Evolutionary conservation across 805 yeast species (phyloP), one percentile per base, ranked within the genome.

Genomic region (Ogataea nitratoaversa): DNA sequence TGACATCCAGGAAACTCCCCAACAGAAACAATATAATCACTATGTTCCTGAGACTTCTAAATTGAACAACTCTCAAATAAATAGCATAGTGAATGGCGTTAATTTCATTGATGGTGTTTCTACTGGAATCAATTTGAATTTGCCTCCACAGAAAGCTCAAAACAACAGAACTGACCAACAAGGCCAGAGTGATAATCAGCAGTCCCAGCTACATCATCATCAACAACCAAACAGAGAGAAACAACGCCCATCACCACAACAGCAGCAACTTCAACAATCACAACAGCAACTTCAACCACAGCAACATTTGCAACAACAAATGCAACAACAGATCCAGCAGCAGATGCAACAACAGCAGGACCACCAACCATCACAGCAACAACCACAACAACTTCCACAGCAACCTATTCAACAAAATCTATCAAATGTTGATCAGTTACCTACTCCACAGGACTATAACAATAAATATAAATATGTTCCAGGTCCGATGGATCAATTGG

Each of bases 401-500:
- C 19, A 28, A 8, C n/a, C 37, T 17, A 11, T 27, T 19, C 18
- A 14, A 14, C 29, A 40, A 18, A 36, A 28, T 13, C 28, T 11
- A 16, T 16, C 24, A 19, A 32, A 27, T 13, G 19, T 16, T 4
- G 25, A 27, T 27, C 16, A 27, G 19, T 19, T 14, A 16, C 19
- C 19, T 8, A 6, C 31, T 29, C 18, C 16, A 12, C 40, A 35
- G 19, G 39, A 37, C 8, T 29, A 40, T 9, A 25, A 28, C 20
- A 43, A 36, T 23, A 44, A 51, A 32, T 48, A 44, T 36, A 62
- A 66, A 38, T 84, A 85, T 52, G 71, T 84, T 45, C 87, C 93
- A 1, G 93, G 95, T 4, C 82, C 85, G 32, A 83, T 88, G 70
- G 95, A 88, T 58, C 84, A 82, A 49, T 62, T 88, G 34, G 96